Percentiles rank a stretch among this genome's conserved stretches.
Conservation (phyloP, 148 eudicot genomes). For the Vaccinium vitisidaea region DNA sequence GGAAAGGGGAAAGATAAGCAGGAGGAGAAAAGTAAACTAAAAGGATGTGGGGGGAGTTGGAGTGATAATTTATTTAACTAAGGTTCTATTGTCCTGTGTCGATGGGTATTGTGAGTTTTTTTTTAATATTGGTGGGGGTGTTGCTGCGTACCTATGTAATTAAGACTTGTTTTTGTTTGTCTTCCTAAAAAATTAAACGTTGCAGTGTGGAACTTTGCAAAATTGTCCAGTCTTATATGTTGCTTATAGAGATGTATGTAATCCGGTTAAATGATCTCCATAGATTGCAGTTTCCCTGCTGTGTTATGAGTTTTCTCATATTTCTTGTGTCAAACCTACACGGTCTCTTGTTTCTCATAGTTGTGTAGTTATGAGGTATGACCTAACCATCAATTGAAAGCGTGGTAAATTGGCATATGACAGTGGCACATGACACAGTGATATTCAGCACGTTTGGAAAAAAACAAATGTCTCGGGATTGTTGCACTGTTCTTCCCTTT, state of each 20-base stretch:
- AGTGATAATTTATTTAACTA: not conserved
- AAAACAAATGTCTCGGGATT: not conserved
- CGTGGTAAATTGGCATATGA: not conserved
- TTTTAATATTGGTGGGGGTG: not conserved
- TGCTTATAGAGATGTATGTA: not conserved
- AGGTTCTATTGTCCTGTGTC: not conserved
- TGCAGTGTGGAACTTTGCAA: not conserved
- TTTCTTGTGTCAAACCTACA: not conserved
- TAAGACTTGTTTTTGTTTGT: not conserved
- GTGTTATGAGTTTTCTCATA: not conserved
- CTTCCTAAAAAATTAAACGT: not conserved
- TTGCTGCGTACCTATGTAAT: not conserved
- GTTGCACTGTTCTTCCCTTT: not conserved
- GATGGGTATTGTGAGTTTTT: not conserved
- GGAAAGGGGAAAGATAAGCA: not conserved
- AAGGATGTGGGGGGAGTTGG: not conserved
- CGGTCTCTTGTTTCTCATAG: not conserved
- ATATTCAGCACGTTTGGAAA: not conserved
- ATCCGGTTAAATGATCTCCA: not conserved
- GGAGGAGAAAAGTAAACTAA: not conserved
- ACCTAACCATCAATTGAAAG: not conserved
- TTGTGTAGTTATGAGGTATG: not conserved
- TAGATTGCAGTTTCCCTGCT: not conserved
- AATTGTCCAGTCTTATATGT: not conserved
- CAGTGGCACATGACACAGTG: not conserved